A percentile compares a stretch with the other conserved stretches of the same genome.
These are phyloP conservation scores for Solioccasus polychromus DNA, from an alignment of 768 basidiomycete genomes.

Conservation along the genomic window DNA sequence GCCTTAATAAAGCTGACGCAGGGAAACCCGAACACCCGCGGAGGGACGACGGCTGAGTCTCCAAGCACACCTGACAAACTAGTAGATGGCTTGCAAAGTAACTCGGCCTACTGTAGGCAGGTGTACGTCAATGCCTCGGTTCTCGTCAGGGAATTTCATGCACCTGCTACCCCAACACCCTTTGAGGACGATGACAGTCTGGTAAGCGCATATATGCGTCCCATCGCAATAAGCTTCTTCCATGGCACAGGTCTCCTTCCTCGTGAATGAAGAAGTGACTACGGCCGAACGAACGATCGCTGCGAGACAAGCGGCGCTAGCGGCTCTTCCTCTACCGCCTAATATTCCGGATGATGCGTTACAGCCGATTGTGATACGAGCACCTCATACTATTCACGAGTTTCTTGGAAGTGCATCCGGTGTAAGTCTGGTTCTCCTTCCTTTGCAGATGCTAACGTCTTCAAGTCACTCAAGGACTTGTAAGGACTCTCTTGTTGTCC, in stretches of 20 bases:
- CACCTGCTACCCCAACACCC: not conserved
- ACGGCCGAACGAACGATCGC: conserved; percentile 42
- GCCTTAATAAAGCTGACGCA: not conserved
- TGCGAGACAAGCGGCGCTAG: conserved; percentile 54
- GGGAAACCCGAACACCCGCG: not conserved
- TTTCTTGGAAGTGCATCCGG: conserved; percentile 58
- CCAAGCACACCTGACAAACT: conserved; percentile 21
- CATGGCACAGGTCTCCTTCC: conserved; percentile 1
- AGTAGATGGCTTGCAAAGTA: conserved; percentile 24
- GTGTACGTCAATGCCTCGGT: conserved; percentile 9
- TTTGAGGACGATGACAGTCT: conserved; percentile 5
- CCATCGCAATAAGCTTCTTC: not conserved
- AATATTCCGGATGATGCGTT: conserved; percentile 64
- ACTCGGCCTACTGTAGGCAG: conserved; percentile 25
- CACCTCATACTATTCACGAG: conserved; percentile 64
- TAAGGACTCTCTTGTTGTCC: conserved; percentile 33
- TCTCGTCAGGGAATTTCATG: conserved; percentile 3
- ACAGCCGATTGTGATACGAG: conserved; percentile 65
- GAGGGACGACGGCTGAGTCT: not conserved
- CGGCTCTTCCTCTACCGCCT: conserved; percentile 59
- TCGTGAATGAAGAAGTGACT: not conserved
- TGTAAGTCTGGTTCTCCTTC: conserved; percentile 37
- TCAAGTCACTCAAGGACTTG: conserved; percentile 56
- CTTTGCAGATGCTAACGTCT: conserved; percentile 5
- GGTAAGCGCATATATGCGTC: conserved; percentile 22